Percentiles rank a stretch among this genome's conserved stretches.
Conservation (phyloP, 306 rosid genomes). For the Rosa persica region DNA sequence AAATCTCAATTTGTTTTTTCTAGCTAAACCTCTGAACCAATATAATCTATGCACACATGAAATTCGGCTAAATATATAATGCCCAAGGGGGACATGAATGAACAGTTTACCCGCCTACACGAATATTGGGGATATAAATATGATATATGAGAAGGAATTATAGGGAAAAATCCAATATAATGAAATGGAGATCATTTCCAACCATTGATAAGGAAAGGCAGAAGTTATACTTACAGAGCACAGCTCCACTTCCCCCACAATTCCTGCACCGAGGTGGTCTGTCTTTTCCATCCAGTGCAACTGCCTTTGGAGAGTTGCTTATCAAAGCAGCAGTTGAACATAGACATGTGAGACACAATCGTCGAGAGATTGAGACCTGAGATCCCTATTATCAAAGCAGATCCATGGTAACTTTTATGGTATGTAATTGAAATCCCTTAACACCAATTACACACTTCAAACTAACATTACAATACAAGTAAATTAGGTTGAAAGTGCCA, state of each 20-base stretch:
- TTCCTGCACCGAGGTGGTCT: constrained; percentile 76
- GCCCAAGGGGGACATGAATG: background rate
- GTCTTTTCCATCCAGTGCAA: constrained; percentile 56
- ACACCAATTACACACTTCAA: background rate
- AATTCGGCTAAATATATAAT: background rate
- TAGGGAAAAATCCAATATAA: background rate
- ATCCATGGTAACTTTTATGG: background rate
- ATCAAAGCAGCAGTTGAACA: constrained; percentile 56
- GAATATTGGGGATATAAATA: background rate
- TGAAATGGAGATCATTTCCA: background rate
- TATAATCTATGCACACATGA: background rate
- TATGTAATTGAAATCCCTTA: background rate
- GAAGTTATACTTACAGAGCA: constrained; percentile 58
- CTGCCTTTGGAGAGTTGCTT: constrained; percentile 41
- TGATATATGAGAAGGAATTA: background rate
- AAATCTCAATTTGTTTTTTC: background rate
- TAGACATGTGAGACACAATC: constrained; percentile 66
- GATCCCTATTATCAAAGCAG: constrained; percentile 37
- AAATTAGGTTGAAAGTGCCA: background rate
- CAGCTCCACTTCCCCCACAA: constrained; percentile 86
- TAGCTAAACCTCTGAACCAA: background rate
- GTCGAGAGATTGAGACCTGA: constrained; percentile 51
- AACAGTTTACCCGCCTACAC: background rate
- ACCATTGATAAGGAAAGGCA: background rate
- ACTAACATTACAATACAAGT: background rate